Conservation (phyloP, 1,139 yeast genomes). For the Yamadazyma spencermartinsiae region DNA sequence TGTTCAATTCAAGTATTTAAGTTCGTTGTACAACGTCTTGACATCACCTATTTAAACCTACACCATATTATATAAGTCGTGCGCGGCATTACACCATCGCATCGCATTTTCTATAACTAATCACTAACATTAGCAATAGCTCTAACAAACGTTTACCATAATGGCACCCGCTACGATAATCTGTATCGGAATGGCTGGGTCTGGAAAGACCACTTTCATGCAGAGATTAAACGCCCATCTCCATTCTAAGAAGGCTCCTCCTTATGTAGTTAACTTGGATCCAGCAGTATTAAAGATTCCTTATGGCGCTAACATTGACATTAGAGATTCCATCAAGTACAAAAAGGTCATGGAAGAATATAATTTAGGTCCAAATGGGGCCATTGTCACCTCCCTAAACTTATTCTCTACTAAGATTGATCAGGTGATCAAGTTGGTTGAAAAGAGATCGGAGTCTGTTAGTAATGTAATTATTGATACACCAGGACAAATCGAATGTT, state of each 20-base stretch:
- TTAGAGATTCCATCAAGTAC: constrained; percentile 93
- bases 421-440: constrained; percentile 85
- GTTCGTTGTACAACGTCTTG: too few species aligned
- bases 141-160: constrained; percentile 5
- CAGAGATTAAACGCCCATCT: constrained; percentile 90
- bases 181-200: constrained; percentile 96
- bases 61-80: not conserved
- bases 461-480: constrained; percentile 88
- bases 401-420: constrained; percentile 93
- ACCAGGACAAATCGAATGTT: constrained; percentile 98
- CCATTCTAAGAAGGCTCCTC: constrained; percentile 69
- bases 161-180: constrained; percentile 69
- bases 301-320: constrained; percentile 91
- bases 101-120: constrained; percentile 3
- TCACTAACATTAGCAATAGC: not conserved
- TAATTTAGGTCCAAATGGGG: constrained; percentile 96
- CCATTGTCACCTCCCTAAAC: constrained; percentile 92
- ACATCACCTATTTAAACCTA: too few species aligned
- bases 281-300: constrained; percentile 96
- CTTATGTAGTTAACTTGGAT: constrained; percentile 90
- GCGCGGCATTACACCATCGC: constrained; percentile 5
- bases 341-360: constrained; percentile 93
- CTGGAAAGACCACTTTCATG: constrained; percentile 98
- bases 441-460: constrained; percentile 67
- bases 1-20: too few species aligned